Conservation (phyloP, 805 yeast species). For the Teunomyces barrocoloradensis region DNA sequence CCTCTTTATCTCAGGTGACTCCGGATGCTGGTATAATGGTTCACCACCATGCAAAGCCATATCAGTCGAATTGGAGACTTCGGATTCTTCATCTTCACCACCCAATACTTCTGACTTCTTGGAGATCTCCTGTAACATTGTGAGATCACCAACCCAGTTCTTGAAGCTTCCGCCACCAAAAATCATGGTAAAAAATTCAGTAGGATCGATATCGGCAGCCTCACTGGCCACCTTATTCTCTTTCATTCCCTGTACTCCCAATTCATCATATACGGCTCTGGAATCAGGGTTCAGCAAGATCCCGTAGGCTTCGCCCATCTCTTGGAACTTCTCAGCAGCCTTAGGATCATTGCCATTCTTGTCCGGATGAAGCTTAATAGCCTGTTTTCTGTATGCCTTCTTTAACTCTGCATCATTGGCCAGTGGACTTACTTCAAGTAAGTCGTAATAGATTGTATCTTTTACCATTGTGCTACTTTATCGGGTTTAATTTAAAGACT, state of each 20-base stretch:
- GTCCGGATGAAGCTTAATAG: conserved; percentile 90
- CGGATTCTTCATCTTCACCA: conserved; percentile 33
- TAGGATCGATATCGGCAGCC: conserved; percentile 70
- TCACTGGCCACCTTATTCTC: conserved; percentile 67
- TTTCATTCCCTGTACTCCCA: conserved; percentile 62
- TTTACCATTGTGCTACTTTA: conserved; percentile 57
- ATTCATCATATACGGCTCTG: conserved; percentile 74
- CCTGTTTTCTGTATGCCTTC: conserved; percentile 88
- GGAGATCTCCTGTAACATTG: conserved; percentile 72
- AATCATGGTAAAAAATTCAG: conserved; percentile 76
- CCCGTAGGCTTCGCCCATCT: conserved; percentile 63
- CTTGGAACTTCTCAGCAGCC: conserved; percentile 87
- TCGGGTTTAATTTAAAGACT: too few relatives aligned
- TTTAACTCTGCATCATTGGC: conserved; percentile 84
- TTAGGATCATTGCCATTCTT: conserved; percentile 92
- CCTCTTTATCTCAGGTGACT: conserved; percentile 20
- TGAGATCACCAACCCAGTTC: conserved; percentile 85
- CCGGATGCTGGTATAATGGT: neutral
- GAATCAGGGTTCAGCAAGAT: conserved; percentile 71
- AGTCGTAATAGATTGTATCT: conserved; percentile 85
- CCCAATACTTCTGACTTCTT: conserved; percentile 51
- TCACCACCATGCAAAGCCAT: neutral
- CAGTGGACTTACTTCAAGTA: conserved; percentile 60
- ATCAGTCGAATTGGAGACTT: conserved; percentile 3
- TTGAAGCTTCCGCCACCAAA: conserved; percentile 82